Evolutionary conservation across 1,284 basidiomycete species (phyloP).

Genomic region (Irpex lacteus): DNA sequence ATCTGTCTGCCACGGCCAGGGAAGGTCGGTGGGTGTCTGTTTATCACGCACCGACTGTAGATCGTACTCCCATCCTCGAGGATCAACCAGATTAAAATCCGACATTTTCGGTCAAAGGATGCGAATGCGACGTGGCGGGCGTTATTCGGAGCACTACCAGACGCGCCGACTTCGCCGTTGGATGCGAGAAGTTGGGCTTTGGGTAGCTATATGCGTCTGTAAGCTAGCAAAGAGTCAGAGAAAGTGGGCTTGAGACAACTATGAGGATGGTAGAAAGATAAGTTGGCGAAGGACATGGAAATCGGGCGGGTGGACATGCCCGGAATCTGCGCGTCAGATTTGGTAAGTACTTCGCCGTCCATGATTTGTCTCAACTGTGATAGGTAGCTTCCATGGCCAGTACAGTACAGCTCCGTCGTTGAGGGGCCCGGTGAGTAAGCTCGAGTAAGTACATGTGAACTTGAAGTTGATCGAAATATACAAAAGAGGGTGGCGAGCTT

Average conservation of each 20-base stretch:
- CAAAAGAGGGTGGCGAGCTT: neutral
- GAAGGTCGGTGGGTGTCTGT: constrained; percentile 9
- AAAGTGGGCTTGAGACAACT: neutral
- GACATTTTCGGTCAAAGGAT: constrained; percentile 40
- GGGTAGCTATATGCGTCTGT: neutral
- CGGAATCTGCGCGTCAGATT: neutral
- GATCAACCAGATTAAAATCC: constrained; percentile 73
- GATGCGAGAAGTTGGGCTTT: neutral
- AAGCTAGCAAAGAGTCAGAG: neutral
- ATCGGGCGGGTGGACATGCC: neutral
- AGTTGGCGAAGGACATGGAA: neutral
- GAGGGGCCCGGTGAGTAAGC: too few species aligned
- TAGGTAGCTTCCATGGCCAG: too few species aligned
- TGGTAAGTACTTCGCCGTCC: neutral
- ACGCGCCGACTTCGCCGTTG: neutral
- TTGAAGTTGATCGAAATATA: neutral
- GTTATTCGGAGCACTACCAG: neutral
- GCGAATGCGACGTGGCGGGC: neutral
- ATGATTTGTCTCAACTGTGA: too few species aligned
- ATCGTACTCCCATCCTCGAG: constrained; percentile 80
- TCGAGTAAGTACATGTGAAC: too few species aligned
- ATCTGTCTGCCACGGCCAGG: constrained; percentile 1
- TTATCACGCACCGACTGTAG: constrained; percentile 66
- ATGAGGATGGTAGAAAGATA: too few species aligned
- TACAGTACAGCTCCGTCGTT: too few species aligned